Base-by-base conservation (phyloP, 73 alveolate species). In the Effrenium voratum region DNA sequence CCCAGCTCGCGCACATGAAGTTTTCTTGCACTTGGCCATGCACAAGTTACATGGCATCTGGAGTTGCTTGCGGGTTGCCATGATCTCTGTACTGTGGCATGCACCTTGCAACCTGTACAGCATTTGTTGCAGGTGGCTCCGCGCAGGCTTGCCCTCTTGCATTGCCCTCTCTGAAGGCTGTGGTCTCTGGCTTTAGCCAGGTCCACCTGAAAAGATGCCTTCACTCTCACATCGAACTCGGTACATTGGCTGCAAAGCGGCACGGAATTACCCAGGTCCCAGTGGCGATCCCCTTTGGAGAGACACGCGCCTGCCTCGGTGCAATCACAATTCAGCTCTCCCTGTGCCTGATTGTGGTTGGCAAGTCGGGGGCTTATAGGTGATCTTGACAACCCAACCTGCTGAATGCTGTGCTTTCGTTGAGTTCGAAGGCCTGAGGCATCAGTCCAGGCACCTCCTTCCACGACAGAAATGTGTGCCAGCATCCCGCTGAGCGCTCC, bases 391-490 rank as follows among this genome's bases (percentile, higher is more conserved):
- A n/a, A n/a, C n/a, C n/a, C n/a, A n/a, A n/a, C n/a, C n/a, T n/a
- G n/a, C n/a, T n/a, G n/a, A n/a, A n/a, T n/a, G n/a, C n/a, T n/a
- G n/a, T n/a, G n/a, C n/a, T n/a, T n/a, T n/a, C n/a, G n/a, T n/a
- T n/a, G n/a, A n/a, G n/a, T n/a, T n/a, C n/a, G 45, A 72, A 12
- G 63, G 26, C 19, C 34, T 72, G 1, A 32, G n/a, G 49, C 49
- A 72, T 45, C 52, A 32, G 34, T 72, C 34, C 16, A n/a, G 28
- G 85, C 46, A 30, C 95, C 95, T 44, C 95, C 95, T 63, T 88
- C 95, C 36, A 88, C 95, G 47, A 88, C 72, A 15, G 95, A 63
- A 72, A 88, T 88, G 84, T 88, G 95, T 59, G 95, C 95, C n/a
- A 88, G 85, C 83, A 88, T 88, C 38, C 95, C 95, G 16, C 85